Base-by-base conservation (phyloP, 2,329 filamentous ascomycete genomes). In the Ilyonectria mors-panacis region DNA sequence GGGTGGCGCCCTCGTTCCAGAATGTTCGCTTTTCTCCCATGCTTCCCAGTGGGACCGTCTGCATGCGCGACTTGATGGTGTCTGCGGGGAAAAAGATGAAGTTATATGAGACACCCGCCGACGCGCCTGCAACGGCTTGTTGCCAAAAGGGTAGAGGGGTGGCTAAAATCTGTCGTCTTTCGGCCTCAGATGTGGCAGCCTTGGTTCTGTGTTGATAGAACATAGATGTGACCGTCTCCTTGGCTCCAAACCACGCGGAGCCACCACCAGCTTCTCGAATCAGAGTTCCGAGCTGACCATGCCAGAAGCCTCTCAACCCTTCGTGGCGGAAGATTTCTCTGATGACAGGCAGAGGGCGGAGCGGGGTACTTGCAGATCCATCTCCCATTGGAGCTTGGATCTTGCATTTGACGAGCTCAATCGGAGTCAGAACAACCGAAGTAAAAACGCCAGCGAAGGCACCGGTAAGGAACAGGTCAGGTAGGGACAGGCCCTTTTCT, bases 391-490 rank as follows among this genome's bases (percentile, higher is more conserved):
- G 94, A 1, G 95, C 95, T 80, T 99, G 96, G 83, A 99, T 97
- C 82, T 96, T 97, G 88, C 96, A 99, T 83, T 99, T 99, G 78
- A 99, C 93, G 59, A 99, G 89, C 83, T 99, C 96, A 72, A 99
- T 94, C 0, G 96, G 96, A 0, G 96, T 99, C 68, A 99, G 89
- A 35, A 97, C 90, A 54, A 98, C 87, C 0, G 94, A 97, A 0
- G 96, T 97, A 76, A 97, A 93, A 44, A 93, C 92, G 37, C 96
- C 96, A 1, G 95, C 92, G 65, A 94, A 92, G 55, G 93, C 95
- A 53, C 96, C 96, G 19, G 94, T 97, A 58, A 90, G 83, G 79
- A 94, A 89, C 17, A 98, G 86, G 1, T 91, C 92, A 1, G 87
- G 82, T n/a, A 98, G 87, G 0, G 94, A 91, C 1, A 98, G 84